Evolutionary conservation across 495 filamentous ascomycete genomes (phyloP), one percentile per base, ranked within the genome.

Genomic region (Xylaria intraflava): DNA sequence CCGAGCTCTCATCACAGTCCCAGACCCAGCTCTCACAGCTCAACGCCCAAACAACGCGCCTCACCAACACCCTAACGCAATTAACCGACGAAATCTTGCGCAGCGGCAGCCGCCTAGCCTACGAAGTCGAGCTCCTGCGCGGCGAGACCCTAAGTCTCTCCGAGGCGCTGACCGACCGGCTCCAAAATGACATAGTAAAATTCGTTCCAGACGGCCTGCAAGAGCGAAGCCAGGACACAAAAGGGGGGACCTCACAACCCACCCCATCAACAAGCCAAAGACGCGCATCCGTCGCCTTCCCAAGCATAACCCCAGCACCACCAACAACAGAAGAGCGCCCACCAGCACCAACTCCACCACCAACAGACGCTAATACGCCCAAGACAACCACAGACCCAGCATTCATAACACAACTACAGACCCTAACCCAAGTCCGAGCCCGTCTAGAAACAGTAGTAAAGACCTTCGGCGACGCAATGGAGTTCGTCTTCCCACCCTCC

Each of bases 31-130:
- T 96, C 49, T 87, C 91, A 2, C 84, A 92, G 54, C 82, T 96
- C 58, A 90, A 86, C 59, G 86, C 91, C 10, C 90, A 95, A 65
- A 93, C 88, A 12, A 83, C 87, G 14, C 79, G 89, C 19, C 76
- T 95, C 12, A 89, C 91, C n/a, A 84, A 75, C 38, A 87, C 80
- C 29, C 78, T 98, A 22, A 95, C 89, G 27, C 84, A 87, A 51
- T 75, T 97, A 51, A 96, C 92, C 12, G 92, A 97, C 64, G 93
- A 97, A 58, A 96, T 98, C 54, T 75, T 98, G 17, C 82, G 93
- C 42, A 85, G 88, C 57, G 86, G 89, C 20, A 83, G 86, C 54
- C 80, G 94, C 9, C 75, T 98, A 19, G 88, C 90, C 23, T 98
- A 98, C 69, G 89, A 96, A 62, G 92, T 98, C 8, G 93, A 98